Conservation (phyloP, 768 basidiomycete genomes). For the Panus rudis region DNA sequence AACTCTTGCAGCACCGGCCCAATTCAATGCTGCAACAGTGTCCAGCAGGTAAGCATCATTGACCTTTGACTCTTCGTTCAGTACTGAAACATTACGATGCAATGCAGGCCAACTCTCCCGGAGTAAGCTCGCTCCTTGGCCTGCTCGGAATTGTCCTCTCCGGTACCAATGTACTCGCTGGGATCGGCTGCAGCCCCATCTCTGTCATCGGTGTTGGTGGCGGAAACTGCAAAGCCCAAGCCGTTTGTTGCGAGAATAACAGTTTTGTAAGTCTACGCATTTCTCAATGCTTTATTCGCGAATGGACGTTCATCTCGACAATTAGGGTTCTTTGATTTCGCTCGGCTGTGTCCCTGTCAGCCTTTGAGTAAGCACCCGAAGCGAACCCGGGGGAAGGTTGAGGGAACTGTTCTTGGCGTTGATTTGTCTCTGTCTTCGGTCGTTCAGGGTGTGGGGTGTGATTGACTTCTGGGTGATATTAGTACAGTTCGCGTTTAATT, state of each 20-base stretch:
- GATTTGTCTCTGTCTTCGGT: too few species aligned
- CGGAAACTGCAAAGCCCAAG: constrained; percentile 9
- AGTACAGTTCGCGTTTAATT: too few species aligned
- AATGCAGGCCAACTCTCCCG: constrained; percentile 9
- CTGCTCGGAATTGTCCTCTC: constrained; percentile 18
- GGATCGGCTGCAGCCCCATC: constrained; percentile 19
- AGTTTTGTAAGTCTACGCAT: background rate
- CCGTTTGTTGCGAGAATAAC: constrained; percentile 13
- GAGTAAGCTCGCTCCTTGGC: constrained; percentile 10
- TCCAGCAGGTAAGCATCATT: constrained; percentile 8
- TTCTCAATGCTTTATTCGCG: background rate
- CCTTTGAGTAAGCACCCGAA: background rate
- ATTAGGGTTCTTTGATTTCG: constrained; percentile 3
- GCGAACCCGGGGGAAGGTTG: too few species aligned
- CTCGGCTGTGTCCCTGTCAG: constrained; percentile 5
- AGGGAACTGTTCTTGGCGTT: too few species aligned
- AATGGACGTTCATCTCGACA: too few species aligned
- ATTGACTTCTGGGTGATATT: too few species aligned
- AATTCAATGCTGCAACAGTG: constrained; percentile 19
- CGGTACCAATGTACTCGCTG: constrained; percentile 14
- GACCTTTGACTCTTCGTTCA: background rate
- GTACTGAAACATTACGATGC: background rate
- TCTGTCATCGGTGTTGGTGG: constrained; percentile 15
- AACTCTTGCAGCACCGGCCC: constrained; percentile 14
- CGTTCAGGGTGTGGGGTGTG: too few species aligned